Conservation (phyloP, 2,329 filamentous ascomycete genomes). For the Pleurostoma richardsiae region DNA sequence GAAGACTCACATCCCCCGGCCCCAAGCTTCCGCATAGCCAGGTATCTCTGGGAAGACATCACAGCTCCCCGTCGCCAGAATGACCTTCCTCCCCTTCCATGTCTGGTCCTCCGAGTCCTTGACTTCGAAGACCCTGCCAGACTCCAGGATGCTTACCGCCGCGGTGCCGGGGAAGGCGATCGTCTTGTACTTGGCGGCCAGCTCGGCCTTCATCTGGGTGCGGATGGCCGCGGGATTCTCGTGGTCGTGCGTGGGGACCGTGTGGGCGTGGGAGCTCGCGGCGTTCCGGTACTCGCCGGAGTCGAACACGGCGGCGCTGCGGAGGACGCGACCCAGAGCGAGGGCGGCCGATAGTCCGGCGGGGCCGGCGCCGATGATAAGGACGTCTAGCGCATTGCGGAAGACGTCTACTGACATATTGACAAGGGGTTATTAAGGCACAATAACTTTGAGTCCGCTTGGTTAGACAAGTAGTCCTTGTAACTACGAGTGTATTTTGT, state of each 20-base stretch:
- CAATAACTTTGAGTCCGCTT: no score
- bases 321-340: conserved; percentile 41
- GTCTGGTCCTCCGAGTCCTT: conserved; percentile 31
- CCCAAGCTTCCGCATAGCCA: conserved; percentile 53
- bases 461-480: no score
- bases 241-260: conserved; percentile 32
- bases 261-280: conserved; percentile 42
- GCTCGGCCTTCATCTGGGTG: conserved; percentile 23
- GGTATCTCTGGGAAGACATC: conserved; percentile 46
- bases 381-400: conserved; percentile 13
- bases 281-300: conserved; percentile 45
- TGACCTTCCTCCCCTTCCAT: conserved; percentile 46
- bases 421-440: no score
- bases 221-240: conserved; percentile 26
- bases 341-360: conserved; percentile 42
- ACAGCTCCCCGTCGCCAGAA: conserved; percentile 47
- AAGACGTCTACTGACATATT: no score
- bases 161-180: conserved; percentile 20
- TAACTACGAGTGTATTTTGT: no score
- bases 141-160: conserved; percentile 15
- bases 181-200: conserved; percentile 25
- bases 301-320: conserved; percentile 43
- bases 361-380: conserved; percentile 49
- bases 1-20: conserved; percentile 36
- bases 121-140: conserved; percentile 10